Percentiles rank a stretch among this genome's conserved stretches.
These are phyloP conservation scores for Nothophoma quercina DNA, from an alignment of 2,329 filamentous ascomycete genomes.

Conservation along the genomic window DNA sequence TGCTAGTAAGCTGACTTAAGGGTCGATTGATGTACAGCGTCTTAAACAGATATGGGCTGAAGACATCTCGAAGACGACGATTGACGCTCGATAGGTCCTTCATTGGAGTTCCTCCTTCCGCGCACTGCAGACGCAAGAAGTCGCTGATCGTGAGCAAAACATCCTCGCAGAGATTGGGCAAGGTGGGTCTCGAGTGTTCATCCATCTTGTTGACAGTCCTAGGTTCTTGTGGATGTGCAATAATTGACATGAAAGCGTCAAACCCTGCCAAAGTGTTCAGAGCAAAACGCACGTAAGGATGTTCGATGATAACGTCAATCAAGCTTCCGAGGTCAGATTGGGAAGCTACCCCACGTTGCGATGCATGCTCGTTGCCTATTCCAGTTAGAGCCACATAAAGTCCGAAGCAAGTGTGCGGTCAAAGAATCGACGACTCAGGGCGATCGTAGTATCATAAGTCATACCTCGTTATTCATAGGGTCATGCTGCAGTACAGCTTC, in stretches of 20 bases:
- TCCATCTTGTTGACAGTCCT: neutral
- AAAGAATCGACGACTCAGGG: neutral
- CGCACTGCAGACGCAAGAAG: constrained; percentile 3
- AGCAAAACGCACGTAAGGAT: neutral
- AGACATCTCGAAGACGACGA: constrained; percentile 17
- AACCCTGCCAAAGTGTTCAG: neutral
- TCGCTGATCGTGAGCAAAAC: constrained; percentile 25
- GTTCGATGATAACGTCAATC: constrained; percentile 9
- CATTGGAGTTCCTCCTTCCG: constrained; percentile 5
- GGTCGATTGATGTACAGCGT: constrained; percentile 24
- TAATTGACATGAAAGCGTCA: neutral
- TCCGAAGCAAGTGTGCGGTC: neutral
- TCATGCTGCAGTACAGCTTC: constrained; percentile 10
- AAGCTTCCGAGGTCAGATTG: constrained; percentile 9
- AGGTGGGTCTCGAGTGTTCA: constrained; percentile 12
- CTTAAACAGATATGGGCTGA: constrained; percentile 21
- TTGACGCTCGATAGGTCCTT: constrained; percentile 21
- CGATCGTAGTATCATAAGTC: constrained; percentile 1
- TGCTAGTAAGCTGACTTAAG: constrained; percentile 18
- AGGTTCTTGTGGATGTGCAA: neutral
- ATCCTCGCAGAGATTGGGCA: constrained; percentile 26
- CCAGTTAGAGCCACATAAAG: neutral
- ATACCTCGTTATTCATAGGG: constrained; percentile 17
- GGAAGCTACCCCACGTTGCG: constrained; percentile 18
- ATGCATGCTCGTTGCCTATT: constrained; percentile 11